Percentiles rank a stretch among this genome's conserved stretches.
These are phyloP conservation scores for Zymoseptoria brevis DNA, from an alignment of 2,329 filamentous ascomycete species.

Conservation along the genomic window DNA sequence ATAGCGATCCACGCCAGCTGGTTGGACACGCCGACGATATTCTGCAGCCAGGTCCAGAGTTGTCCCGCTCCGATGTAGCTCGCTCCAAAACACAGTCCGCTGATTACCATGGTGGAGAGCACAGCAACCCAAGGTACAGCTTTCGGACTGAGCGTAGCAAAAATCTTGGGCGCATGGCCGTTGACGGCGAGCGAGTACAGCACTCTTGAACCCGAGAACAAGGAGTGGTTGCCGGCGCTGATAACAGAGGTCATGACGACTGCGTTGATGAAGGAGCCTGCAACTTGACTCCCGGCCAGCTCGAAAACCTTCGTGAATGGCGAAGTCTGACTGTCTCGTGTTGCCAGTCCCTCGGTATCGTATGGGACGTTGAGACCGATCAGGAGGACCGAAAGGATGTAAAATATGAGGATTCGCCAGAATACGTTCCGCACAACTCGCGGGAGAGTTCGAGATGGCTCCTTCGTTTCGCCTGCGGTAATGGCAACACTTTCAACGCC, in stretches of 20 bases:
- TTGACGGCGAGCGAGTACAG: slow-evolving; percentile 51
- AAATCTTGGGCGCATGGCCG: slow-evolving; percentile 49
- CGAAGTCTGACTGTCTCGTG: slow-evolving; percentile 34
- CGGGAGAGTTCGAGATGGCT: slow-evolving; percentile 54
- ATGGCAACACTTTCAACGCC: slow-evolving; percentile 60
- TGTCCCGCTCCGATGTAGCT: slow-evolving; percentile 58
- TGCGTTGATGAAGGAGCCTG: slow-evolving; percentile 53
- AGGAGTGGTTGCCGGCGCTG: slow-evolving; percentile 51
- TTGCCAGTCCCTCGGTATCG: slow-evolving; percentile 45
- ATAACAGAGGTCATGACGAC: slow-evolving; percentile 53
- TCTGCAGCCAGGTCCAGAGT: slow-evolving; percentile 60
- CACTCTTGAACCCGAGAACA: slow-evolving; percentile 50
- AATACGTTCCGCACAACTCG: slow-evolving; percentile 63
- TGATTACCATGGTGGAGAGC: slow-evolving; percentile 34
- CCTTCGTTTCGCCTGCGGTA: slow-evolving; percentile 57
- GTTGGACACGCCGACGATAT: slow-evolving; percentile 60
- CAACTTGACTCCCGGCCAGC: slow-evolving; percentile 47
- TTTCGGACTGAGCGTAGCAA: slow-evolving; percentile 40
- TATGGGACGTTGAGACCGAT: slow-evolving; percentile 70
- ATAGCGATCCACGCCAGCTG: slow-evolving; percentile 61
- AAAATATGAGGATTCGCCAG: slow-evolving; percentile 74
- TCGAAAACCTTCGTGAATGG: slow-evolving; percentile 57
- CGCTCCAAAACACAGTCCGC: slow-evolving; percentile 51
- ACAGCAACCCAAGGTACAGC: slow-evolving; percentile 49
- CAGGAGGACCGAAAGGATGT: slow-evolving; percentile 63